Evolutionary conservation across 108 stramenopile species (phyloP), one percentile per base, ranked within the genome.

Genomic region (Stephanodiscus minutulus): DNA sequence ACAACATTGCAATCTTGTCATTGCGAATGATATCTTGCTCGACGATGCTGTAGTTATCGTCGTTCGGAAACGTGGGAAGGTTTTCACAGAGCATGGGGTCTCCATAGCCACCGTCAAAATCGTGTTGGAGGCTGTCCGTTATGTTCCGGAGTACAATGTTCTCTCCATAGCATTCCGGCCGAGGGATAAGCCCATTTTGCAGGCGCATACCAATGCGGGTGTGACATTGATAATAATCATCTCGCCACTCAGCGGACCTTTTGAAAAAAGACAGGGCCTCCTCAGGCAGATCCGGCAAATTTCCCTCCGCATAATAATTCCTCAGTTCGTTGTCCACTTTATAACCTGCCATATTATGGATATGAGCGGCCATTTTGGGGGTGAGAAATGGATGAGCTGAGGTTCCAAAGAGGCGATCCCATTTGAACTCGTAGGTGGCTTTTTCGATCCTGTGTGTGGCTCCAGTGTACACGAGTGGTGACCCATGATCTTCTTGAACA

Each of bases 211-310:
- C 27, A 6, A 55, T 55, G 24, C 54, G 54, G 1, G 28, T 13
- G 7, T 55, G 15, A 27, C 54, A 55, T 10, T 55, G 27, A 55
- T 28, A 28, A 25, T n/a, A 55, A 1, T 25, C 25, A 25, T 55
- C 54, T 28, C 54, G 54, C 54, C 54, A 55, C 24, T 55, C 54
- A 13, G 25, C 28, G 1, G 54, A 55, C 27, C 24, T 27, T 55
- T 28, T 55, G 54, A 55, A 55, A n/a, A 55, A 55, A 1, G 27
- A 27, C 27, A 25, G 54, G 1, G 54, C 54, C 22, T n/a, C 24
- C 15, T 7, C n/a, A 5, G 54, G 54, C n/a, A 55, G 25, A 25
- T 9, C 28, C 13, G 25, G 27, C 6, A 7, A 7, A 3, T 7
- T 7, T 0, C 5, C 28, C 27, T 55, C 54, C 0, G 11, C 0